Conservation (phyloP, 495 filamentous ascomycete genomes). For the Talaromyces liani region DNA sequence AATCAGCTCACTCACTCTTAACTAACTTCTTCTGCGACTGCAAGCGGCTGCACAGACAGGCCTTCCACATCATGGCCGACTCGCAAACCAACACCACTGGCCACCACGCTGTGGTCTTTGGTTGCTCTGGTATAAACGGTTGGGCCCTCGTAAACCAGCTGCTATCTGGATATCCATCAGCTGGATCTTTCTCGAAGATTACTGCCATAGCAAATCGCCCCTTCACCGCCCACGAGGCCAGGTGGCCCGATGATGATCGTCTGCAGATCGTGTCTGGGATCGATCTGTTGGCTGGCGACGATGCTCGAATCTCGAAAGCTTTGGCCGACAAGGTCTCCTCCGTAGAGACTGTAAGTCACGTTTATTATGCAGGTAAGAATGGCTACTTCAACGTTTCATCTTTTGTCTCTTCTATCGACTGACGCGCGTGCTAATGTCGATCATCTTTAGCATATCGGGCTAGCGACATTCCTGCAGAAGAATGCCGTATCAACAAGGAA, state of each 20-base stretch:
- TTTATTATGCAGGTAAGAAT: constrained; percentile 32
- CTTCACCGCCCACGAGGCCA: constrained; percentile 24
- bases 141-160: constrained; percentile 41
- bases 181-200: constrained; percentile 30
- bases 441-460: constrained; percentile 12
- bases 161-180: constrained; percentile 30
- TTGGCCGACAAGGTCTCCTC: constrained; percentile 27
- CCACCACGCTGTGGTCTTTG: constrained; percentile 18
- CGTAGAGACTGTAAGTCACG: constrained; percentile 34
- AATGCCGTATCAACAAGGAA: constrained; percentile 16
- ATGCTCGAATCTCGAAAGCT: constrained; percentile 13
- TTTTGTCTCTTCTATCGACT: not conserved
- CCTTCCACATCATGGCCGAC: not conserved
- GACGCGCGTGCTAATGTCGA: not conserved
- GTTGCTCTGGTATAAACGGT: constrained; percentile 32
- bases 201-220: constrained; percentile 38
- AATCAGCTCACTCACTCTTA: not conserved
- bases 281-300: constrained; percentile 23
- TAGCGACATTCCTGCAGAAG: constrained; percentile 11
- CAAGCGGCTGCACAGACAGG: not conserved
- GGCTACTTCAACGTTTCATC: not conserved
- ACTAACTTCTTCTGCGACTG: not conserved
- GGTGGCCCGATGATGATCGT: constrained; percentile 33
- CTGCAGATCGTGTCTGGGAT: constrained; percentile 35
- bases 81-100: not conserved